Conservation (phyloP, 1,284 basidiomycete species). For the Cutaneotrichosporon sp. region DNA sequence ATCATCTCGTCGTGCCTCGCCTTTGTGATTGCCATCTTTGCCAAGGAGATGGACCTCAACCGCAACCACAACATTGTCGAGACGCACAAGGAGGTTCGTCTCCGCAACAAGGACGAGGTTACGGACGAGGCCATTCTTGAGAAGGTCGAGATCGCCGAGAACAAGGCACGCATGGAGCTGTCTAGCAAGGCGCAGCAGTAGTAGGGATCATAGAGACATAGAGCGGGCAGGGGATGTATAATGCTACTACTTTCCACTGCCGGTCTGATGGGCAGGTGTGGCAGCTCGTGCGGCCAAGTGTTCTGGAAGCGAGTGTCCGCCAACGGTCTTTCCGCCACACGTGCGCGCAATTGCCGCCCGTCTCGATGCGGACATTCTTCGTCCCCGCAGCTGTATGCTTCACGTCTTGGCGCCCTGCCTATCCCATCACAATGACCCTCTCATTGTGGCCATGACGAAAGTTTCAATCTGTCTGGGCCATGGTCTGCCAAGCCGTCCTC, state of each 20-base stretch:
- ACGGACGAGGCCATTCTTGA: constrained; percentile 15
- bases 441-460: too few relatives aligned
- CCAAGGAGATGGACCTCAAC: constrained; percentile 38
- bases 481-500: too few relatives aligned
- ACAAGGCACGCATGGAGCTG: constrained; percentile 2
- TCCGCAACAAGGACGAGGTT: constrained; percentile 32
- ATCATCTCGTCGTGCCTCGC: constrained; percentile 33
- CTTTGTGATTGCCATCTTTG: constrained; percentile 34
- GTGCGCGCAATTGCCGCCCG: too few relatives aligned
- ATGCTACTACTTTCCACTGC: not conserved
- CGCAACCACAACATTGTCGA: constrained; percentile 41
- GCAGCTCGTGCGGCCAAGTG: too few relatives aligned
- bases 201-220: not conserved
- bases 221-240: not conserved
- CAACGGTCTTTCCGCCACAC: too few relatives aligned
- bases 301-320: too few relatives aligned
- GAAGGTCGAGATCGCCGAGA: constrained; percentile 17
- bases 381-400: too few relatives aligned
- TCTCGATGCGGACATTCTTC: too few relatives aligned
- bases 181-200: constrained; percentile 3
- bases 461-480: too few relatives aligned
- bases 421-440: too few relatives aligned
- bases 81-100: constrained; percentile 32
- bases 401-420: too few relatives aligned
- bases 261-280: too few relatives aligned